Base-by-base conservation (phyloP, 2,329 filamentous ascomycete species). In the Colletotrichum godetiae region DNA sequence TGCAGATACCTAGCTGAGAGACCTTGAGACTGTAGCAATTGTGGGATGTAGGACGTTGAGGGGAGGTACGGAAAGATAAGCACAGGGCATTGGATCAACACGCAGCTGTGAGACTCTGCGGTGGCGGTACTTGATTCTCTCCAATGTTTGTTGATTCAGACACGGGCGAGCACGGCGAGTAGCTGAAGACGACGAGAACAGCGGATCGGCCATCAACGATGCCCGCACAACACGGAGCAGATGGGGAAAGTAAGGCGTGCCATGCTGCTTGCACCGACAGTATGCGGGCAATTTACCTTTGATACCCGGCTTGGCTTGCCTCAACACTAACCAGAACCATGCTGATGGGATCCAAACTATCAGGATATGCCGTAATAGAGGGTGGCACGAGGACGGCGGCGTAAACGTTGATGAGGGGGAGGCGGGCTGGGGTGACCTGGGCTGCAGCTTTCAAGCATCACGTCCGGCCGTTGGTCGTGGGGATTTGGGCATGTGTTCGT, bases 261-360 rank as follows among this genome's bases (percentile, higher is more conserved):
- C 13, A 42, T 42, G 37, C 60, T 33, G 71, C 46, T 71, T 66
- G 56, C 67, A 70, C 71, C 67, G 60, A 70, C 37, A 42, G 22
- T 65, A 70, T 73, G 70, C 70, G 71, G 56, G 35, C 55, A 62
- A 42, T 24, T 37, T 68, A 65, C 58, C 69, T 68, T 68, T 68
- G 69, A 37, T 57, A 66, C 22, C 46, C 53, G 67, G 19, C 56
- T 73, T 73, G 60, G 60, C 60, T 66, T 57, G 56, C 56, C 60
- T 71, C 61, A 71, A 61, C 56, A 71, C 71, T 71, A 73, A 49
- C 49, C 42, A 66, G 19, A 73, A 71, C 57, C 71, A 53, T 70
- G 67, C 56, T 69, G 55, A 66, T 49, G 55, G 68, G 22, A 70
- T 59, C 65, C 59, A 33, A 60, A 53, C 56, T 58, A 37, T 71